Conservation (phyloP, 2,329 filamentous ascomycete species). For the Colletotrichum sp. region DNA sequence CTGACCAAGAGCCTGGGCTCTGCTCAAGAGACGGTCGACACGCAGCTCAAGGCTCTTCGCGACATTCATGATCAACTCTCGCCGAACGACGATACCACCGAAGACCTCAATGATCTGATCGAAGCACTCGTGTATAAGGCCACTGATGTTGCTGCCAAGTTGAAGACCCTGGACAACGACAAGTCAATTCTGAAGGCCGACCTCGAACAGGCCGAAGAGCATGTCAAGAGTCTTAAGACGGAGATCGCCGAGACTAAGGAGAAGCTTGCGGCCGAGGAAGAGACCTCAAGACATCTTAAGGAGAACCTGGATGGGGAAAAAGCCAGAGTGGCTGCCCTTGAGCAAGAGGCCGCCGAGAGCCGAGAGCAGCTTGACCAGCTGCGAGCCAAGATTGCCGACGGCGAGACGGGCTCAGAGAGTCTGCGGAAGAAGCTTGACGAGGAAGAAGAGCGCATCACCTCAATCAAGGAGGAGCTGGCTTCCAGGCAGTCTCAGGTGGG, state of each 20-base stretch:
- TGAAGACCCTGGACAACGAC: slow-evolving; percentile 65
- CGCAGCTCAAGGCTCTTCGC: slow-evolving; percentile 59
- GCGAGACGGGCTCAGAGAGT: slow-evolving; percentile 82
- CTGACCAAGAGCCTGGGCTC: slow-evolving; percentile 56
- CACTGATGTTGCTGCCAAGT: slow-evolving; percentile 63
- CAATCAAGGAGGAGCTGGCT: slow-evolving; percentile 73
- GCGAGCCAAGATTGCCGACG: slow-evolving; percentile 76
- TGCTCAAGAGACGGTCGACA: slow-evolving; percentile 56
- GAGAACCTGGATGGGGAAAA: slow-evolving; percentile 60
- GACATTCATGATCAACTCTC: slow-evolving; percentile 65
- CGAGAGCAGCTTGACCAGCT: slow-evolving; percentile 73
- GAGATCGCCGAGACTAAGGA: slow-evolving; percentile 62
- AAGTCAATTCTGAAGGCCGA: slow-evolving; percentile 66
- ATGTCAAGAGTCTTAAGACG: slow-evolving; percentile 58
- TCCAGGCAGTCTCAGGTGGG: slow-evolving; percentile 78
- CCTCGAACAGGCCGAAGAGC: slow-evolving; percentile 62
- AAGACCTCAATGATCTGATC: slow-evolving; percentile 62
- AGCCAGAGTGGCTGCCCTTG: slow-evolving; percentile 58
- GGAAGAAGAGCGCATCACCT: slow-evolving; percentile 73
- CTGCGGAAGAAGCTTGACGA: slow-evolving; percentile 77
- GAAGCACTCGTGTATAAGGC: slow-evolving; percentile 64
- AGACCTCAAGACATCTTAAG: slow-evolving; percentile 53
- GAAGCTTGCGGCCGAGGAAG: slow-evolving; percentile 57
- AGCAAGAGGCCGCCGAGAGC: slow-evolving; percentile 65
- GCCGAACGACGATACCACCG: slow-evolving; percentile 56